Base-by-base conservation (phyloP, 768 basidiomycete genomes). In the Pleurotus pulmonarius region DNA sequence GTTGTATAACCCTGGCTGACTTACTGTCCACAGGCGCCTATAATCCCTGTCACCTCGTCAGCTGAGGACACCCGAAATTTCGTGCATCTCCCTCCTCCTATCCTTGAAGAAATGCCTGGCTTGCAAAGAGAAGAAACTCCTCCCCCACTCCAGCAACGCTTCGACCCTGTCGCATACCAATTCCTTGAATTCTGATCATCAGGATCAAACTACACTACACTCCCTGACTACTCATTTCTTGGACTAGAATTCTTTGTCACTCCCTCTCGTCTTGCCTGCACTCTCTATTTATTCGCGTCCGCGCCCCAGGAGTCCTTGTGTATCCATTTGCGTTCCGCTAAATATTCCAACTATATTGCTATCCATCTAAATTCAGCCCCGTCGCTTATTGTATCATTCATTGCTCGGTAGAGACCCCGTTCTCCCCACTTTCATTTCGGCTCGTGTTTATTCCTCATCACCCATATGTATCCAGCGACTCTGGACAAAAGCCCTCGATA, bases 21-120 rank as follows among this genome's bases (percentile, higher is more conserved):
- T 11, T 34, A 34, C 11, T 29, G 29, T 29, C 61, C 46, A 43
- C 63, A 93, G 91, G 92, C 92, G 39, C 91, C 91, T 20, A 94
- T 94, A 64, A 83, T 93, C 56, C 92, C 93, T 2, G 84, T 87
- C 59, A 88, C 89, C 1, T 81, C 88, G 6, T 87, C 87, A 6
- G 72, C 83, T 26, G 92, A 92, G 59, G 92, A 94, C 65, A 93
- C 89, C 18, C 86, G 91, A 9, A 90, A 94, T 68, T 94, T 94
- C 73, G 78, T 90, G 45, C 86, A 87, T 55, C 80, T 90, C 9
- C 89, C 90, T 2, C 76, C 87, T n/a, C 90, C 90, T 26, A 76
- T 83, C 38, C 62, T 79, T n/a, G 85, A 86, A 55, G 89, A 92
- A 58, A 90, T 92, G 67, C 90, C 90, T 11, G 90, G 90, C 29